Evolutionary conservation across 257 asterid species (phyloP), one percentile per base, ranked within the genome.

Genomic region (Coffea canephora): DNA sequence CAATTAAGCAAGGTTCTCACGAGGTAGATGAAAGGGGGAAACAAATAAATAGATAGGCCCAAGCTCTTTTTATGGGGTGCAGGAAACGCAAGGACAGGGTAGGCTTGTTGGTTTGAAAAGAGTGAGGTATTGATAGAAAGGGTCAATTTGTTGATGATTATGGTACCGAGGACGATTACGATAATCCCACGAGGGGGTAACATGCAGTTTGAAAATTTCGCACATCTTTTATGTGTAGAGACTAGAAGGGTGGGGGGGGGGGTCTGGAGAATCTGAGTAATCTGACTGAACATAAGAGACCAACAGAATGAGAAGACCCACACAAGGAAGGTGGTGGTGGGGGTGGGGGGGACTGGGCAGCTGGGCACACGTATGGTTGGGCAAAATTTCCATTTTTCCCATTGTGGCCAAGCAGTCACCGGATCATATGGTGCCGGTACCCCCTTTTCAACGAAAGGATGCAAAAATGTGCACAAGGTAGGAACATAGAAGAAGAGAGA

Each of bases 361-460:
- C 54, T 49, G 74, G 8, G 25, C 10, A 5, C 10, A 5, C 71
- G 70, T 13, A 12, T 57, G 59, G 71, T 59, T 75, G 79, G 75
- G 80, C 73, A 79, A 72, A 79, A 65, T 76, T 65, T 78, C 78
- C 77, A 79, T 25, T 65, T 13, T 86, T 75, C 87, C 82, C 72
- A 75, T 83, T 87, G 92, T 86, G 93, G 89, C 90, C 91, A 90
- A 85, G 89, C 89, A 87, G 73, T 84, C 89, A 89, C 93, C 90
- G 88, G 90, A 88, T 87, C 98, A 94, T 97, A 89, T 91, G 98
- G 90, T 74, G 77, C 69, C 57, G 85, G 83, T 81, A 83, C 87
- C 89, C 73, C 82, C 87, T 84, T 91, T 91, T 84, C 69, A 72
- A 83, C 85, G 76, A 59, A n/a, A 73, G 46, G 25, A 21, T 57